Evolutionary conservation across 2,329 filamentous ascomycete genomes (phyloP).

Genomic region (Aspergillus felis): DNA sequence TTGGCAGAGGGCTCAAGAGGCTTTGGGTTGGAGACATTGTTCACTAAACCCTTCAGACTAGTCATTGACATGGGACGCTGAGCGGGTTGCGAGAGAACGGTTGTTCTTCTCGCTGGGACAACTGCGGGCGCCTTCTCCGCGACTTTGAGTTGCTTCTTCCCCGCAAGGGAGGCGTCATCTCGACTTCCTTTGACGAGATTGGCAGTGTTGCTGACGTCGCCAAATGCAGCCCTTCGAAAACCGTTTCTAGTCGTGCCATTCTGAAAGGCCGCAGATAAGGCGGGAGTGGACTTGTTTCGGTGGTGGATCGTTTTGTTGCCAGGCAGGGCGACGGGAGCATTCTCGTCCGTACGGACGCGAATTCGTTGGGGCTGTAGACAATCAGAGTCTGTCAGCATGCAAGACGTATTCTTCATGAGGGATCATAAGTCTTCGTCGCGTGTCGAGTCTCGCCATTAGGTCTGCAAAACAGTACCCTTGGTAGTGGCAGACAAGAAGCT

Average conservation of each 20-base stretch:
- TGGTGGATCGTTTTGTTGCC: slow-evolving; percentile 65
- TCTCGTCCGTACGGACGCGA: slow-evolving; percentile 66
- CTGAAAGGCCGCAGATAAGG: slow-evolving; percentile 52
- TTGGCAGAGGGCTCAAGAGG: slow-evolving; percentile 31
- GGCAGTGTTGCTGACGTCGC: slow-evolving; percentile 71
- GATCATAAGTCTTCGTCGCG: neutral
- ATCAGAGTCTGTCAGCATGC: neutral
- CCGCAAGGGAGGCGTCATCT: slow-evolving; percentile 54
- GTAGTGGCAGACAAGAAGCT: neutral
- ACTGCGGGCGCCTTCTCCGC: slow-evolving; percentile 26
- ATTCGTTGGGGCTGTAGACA: slow-evolving; percentile 64
- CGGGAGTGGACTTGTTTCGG: slow-evolving; percentile 74
- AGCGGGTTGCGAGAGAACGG: slow-evolving; percentile 54
- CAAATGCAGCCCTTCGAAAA: slow-evolving; percentile 74
- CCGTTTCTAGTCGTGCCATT: slow-evolving; percentile 58
- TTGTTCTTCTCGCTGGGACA: slow-evolving; percentile 41
- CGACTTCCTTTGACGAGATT: slow-evolving; percentile 41
- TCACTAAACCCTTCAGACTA: slow-evolving; percentile 36
- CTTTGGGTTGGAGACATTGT: slow-evolving; percentile 30
- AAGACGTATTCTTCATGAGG: no score
- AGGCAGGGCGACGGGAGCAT: slow-evolving; percentile 50
- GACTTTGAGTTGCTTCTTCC: slow-evolving; percentile 41
- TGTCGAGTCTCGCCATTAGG: neutral
- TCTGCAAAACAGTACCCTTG: neutral
- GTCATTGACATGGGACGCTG: slow-evolving; percentile 52